phyloP scores from a whole-genome alignment of 345 rosid genomes.

The Eucalyptus erythrocorys region DNA sequence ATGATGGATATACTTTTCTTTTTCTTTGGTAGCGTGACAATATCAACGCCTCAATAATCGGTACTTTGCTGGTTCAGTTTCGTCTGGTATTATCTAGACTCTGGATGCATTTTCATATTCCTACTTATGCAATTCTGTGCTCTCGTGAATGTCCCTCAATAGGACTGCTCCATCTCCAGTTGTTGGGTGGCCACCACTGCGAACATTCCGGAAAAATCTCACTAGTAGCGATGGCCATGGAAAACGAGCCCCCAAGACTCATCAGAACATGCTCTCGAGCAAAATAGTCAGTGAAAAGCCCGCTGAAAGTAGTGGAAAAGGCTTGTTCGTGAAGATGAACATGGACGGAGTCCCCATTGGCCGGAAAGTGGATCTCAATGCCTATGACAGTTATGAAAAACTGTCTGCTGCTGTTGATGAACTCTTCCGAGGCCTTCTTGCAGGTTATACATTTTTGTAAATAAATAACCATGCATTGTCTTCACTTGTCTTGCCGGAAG shows the following conservation, averaged over 20 bases:
- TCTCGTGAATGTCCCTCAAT: not conserved
- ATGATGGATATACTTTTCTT: not conserved
- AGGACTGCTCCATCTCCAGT: constrained; percentile 94
- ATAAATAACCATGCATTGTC: not conserved
- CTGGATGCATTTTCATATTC: not conserved
- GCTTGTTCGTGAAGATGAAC: constrained; percentile 78
- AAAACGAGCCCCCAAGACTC: constrained; percentile 27
- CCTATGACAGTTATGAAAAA: constrained; percentile 71
- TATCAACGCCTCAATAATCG: no score
- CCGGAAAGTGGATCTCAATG: constrained; percentile 86
- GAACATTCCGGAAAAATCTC: constrained; percentile 85
- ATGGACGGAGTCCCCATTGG: constrained; percentile 99
- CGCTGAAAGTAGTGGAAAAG: constrained; percentile 23
- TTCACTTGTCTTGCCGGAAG: not conserved
- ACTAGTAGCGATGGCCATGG: constrained; percentile 41
- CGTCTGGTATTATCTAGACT: not conserved
- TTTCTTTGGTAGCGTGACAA: not conserved
- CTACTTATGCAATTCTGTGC: not conserved
- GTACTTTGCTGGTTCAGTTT: not conserved
- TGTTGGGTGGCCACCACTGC: constrained; percentile 98
- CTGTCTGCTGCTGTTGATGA: constrained; percentile 76
- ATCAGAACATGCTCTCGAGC: constrained; percentile 19
- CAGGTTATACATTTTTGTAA: constrained; percentile 26
- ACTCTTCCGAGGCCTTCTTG: constrained; percentile 89
- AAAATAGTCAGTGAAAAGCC: constrained; percentile 21